Base-by-base conservation (phyloP, 2,329 filamentous ascomycete species). In the Ascochyta clinopodiicola region DNA sequence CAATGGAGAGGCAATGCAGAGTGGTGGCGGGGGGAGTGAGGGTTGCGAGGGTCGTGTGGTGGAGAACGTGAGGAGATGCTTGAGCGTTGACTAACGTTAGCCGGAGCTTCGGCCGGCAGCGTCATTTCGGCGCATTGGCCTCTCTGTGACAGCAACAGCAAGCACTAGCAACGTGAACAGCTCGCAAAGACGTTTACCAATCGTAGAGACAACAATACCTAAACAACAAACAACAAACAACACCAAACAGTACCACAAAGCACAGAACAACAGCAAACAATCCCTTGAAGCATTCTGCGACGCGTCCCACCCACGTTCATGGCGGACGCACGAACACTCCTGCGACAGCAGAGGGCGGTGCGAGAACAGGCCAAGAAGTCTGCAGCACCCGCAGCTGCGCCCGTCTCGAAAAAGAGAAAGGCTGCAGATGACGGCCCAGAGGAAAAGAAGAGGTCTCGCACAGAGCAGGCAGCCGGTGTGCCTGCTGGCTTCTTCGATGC, bases 341-440 rank as follows among this genome's bases (percentile, higher is more conserved):
- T 77, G 37, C 73, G 74, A 51, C 71, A 75, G 61, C 71, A 77
- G 59, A 71, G 74, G 17, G 74, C 74, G 49, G 69, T 72, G 39
- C 68, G 74, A 37, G 70, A 74, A 39, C 72, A 73, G 50, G 60
- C 67, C 44, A 70, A 69, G 49, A 64, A 61, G 46, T 62, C 67
- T 21, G 67, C 68, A 21, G 65, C 66, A 19, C 70, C 70, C n/a
- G 64, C 70, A 27, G 53, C 68, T 21, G 68, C 63, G 25, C 66
- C 71, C 8, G 52, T 56, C 3, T 71, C 72, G 34, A 74, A 65
- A 58, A 77, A 76, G 60, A 63, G 74, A 32, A 76, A 76, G 51
- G 72, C 74, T 2, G 54, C 51, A 29, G 69, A 74, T 24, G 68
- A 73, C 19, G 58, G 48, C 1, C 50, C 46, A 7, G 70, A 73